Base-by-base conservation (phyloP, 1,284 basidiomycete species). In the Ceratobasidium papillatum region DNA sequence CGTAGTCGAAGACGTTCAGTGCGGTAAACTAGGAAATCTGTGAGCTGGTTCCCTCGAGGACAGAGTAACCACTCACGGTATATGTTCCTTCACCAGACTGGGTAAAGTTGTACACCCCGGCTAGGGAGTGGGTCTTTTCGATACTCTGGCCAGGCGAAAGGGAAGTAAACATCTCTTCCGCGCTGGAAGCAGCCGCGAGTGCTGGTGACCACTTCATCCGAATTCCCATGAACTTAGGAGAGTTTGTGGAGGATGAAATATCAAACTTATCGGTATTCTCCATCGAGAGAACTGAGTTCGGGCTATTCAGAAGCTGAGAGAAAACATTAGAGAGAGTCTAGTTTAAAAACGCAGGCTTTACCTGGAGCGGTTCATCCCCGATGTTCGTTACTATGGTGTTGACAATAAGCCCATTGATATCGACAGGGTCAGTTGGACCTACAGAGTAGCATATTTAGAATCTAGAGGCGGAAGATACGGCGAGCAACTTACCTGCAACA, bases 231-330 rank as follows among this genome's bases (percentile, higher is more conserved):
- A 64, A 64, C 2, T 2, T n/a, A 2, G 62, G 62, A 5, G 43
- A 27, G 19, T 43, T 43, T 1, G 43, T 32, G n/a, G 19, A 4
- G 2, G 62, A 64, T 25, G 43, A 45, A 79, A 87, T 84, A 72
- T 66, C 56, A 79, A 86, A 87, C 52, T 83, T 83, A 76, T 87
- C 78, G 27, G 85, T 83, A 36, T 84, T 82, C 65, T 84, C 75
- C 58, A 80, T 81, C 64, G 82, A 81, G 45, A 69, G 49, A 9
- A 58, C 66, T 5, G 66, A 25, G 41, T 41, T 34, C 8, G 66
- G 66, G 41, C n/a, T n/a, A 19, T 69, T 69, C 34, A 69, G n/a
- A 11, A 69, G 49, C 66, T 64, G 30, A 22, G n/a, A 36, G 22
- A 11, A 11, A 34, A 3, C 22, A 17, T 11, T 19, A 38, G 22